These are phyloP conservation scores for Fraxinus cuspidata DNA, from an alignment of 257 asterid genomes.

Conservation along the genomic window DNA sequence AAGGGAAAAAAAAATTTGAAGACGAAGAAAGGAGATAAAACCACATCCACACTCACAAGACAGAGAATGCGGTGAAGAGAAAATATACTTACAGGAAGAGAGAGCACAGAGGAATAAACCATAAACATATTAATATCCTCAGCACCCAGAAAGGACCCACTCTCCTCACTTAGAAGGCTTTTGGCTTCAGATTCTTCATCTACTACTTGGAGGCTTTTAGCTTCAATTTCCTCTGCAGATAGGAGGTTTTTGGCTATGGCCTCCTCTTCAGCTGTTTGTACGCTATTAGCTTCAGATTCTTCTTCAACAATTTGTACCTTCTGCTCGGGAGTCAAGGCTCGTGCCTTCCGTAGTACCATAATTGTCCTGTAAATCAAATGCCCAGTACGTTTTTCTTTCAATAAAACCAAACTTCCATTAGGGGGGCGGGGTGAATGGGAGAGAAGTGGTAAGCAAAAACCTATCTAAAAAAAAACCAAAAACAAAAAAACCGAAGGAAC, in stretches of 20 bases:
- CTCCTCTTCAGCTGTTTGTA: slow-evolving; percentile 71
- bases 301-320: slow-evolving; percentile 85
- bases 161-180: slow-evolving; percentile 67
- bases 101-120: slow-evolving; percentile 70
- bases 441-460: background rate
- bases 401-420: background rate
- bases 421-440: background rate
- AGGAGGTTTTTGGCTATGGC: slow-evolving; percentile 48
- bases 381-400: background rate
- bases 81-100: slow-evolving; percentile 73
- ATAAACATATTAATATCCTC: slow-evolving; percentile 77
- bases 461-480: background rate
- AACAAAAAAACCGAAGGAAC: background rate
- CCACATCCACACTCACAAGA: background rate
- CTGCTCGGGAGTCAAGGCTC: slow-evolving; percentile 94
- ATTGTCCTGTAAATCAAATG: slow-evolving; percentile 62
- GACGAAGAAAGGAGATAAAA: background rate
- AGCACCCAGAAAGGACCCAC: slow-evolving; percentile 61
- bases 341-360: slow-evolving; percentile 93
- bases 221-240: slow-evolving; percentile 51
- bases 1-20: background rate
- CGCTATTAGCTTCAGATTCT: slow-evolving; percentile 61
- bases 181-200: slow-evolving; percentile 76
- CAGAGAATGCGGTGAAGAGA: background rate
- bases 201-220: slow-evolving; percentile 39